phyloP scores from a whole-genome alignment of 345 rosid genomes.

The Lepidium sativum region DNA sequence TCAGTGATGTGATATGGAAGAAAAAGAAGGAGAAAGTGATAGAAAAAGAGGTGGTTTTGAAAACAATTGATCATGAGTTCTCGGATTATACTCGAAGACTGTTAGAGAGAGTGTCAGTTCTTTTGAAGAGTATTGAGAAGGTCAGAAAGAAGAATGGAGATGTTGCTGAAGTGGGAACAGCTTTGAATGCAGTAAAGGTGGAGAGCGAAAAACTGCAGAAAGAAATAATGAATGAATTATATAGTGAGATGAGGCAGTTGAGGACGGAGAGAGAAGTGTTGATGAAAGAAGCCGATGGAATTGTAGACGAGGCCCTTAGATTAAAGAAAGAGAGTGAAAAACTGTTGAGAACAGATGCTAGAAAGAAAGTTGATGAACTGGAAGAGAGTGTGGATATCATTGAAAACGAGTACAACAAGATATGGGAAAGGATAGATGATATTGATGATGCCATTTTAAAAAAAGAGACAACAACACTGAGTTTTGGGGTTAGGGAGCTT shows the following conservation, averaged over 20 bases:
- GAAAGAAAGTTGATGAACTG: slow-evolving; percentile 30
- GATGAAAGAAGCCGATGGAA: slow-evolving; percentile 40
- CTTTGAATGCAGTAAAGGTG: slow-evolving; percentile 44
- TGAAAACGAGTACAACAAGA: slow-evolving; percentile 52
- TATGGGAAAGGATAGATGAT: slow-evolving; percentile 66
- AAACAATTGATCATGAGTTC: slow-evolving; percentile 41
- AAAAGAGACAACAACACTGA: slow-evolving; percentile 55
- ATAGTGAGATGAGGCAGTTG: slow-evolving; percentile 38
- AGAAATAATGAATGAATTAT: slow-evolving; percentile 51
- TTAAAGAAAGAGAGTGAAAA: slow-evolving; percentile 36
- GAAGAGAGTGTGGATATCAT: slow-evolving; percentile 36
- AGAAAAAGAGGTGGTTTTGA: slow-evolving; percentile 28
- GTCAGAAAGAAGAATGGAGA: slow-evolving; percentile 50
- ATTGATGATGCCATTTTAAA: slow-evolving; percentile 47
- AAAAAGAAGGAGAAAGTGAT: slow-evolving; percentile 28
- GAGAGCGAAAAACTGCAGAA: slow-evolving; percentile 55
- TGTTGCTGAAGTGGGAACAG: slow-evolving; percentile 29
- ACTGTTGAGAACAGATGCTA: slow-evolving; percentile 17
- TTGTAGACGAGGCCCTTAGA: slow-evolving; percentile 38
- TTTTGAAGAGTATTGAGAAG: slow-evolving; percentile 48
- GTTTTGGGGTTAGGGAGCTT: slow-evolving; percentile 75
- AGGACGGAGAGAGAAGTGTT: slow-evolving; percentile 44
- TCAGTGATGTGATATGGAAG: slow-evolving; percentile 32
- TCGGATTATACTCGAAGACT: slow-evolving; percentile 45
- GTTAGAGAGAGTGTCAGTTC: slow-evolving; percentile 50